These are phyloP conservation scores for Colletotrichum navitas DNA, from an alignment of 2,329 filamentous ascomycete genomes.

Conservation along the genomic window DNA sequence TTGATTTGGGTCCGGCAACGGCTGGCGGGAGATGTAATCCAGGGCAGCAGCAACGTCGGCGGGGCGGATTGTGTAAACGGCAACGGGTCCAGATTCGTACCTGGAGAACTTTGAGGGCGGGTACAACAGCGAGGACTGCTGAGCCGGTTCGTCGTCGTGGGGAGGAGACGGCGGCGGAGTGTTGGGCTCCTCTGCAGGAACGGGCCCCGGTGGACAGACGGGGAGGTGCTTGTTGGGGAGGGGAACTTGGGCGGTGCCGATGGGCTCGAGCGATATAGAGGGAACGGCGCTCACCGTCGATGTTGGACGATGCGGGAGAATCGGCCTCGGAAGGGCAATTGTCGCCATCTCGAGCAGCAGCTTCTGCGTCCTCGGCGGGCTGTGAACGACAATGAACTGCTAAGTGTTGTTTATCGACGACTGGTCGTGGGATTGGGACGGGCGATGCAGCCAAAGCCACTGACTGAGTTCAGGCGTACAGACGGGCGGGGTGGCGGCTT, in stretches of 20 bases:
- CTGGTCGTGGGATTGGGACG: background rate
- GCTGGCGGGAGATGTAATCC: conserved; percentile 81
- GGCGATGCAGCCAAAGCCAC: conserved; percentile 13
- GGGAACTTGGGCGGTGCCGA: conserved; percentile 50
- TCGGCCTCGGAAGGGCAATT: conserved; percentile 64
- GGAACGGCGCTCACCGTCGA: conserved; percentile 52
- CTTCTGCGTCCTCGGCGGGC: background rate
- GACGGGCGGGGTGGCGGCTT: background rate
- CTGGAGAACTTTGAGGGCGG: conserved; percentile 75
- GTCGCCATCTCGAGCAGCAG: conserved; percentile 61
- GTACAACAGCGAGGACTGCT: conserved; percentile 78
- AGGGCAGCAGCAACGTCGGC: conserved; percentile 78
- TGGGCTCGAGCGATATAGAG: conserved; percentile 53
- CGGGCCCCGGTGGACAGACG: conserved; percentile 86
- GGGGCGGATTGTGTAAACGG: conserved; percentile 80
- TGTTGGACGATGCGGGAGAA: conserved; percentile 59
- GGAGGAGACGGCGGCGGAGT: conserved; percentile 72
- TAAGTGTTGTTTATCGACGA: conserved; percentile 7
- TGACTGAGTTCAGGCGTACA: background rate
- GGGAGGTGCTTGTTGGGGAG: conserved; percentile 92
- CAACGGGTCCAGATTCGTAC: conserved; percentile 64
- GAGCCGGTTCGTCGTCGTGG: conserved; percentile 64
- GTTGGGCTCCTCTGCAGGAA: conserved; percentile 64
- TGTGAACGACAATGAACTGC: conserved; percentile 1
- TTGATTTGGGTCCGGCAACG: conserved; percentile 84